These are phyloP conservation scores for Lasiosphaeriaceae sp. DNA, from an alignment of 495 filamentous ascomycete genomes.

Conservation along the genomic window DNA sequence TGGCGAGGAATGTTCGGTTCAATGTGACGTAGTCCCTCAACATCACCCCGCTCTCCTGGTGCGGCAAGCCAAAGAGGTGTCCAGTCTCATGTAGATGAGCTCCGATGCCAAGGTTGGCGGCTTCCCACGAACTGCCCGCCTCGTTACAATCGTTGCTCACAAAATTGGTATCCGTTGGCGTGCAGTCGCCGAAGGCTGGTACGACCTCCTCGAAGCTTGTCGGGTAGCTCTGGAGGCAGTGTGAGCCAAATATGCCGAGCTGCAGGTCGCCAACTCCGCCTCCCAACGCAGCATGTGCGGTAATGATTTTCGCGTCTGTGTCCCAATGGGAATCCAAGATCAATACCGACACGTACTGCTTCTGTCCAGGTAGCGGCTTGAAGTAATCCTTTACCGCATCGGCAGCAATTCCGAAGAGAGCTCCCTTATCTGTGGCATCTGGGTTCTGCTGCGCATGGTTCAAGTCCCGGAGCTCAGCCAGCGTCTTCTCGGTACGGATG, in stretches of 20 bases:
- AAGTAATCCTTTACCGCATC: conserved; percentile 76
- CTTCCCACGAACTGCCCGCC: conserved; percentile 84
- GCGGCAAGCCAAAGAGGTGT: conserved; percentile 82
- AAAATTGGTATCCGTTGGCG: conserved; percentile 73
- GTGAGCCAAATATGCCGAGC: conserved; percentile 85
- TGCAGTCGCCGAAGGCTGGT: conserved; percentile 82
- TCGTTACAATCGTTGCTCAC: conserved; percentile 83
- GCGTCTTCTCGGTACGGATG: conserved; percentile 74
- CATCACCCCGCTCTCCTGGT: conserved; percentile 86
- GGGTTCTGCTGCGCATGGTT: conserved; percentile 77
- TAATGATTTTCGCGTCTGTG: conserved; percentile 58
- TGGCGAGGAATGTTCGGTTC: conserved; percentile 74
- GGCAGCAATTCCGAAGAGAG: conserved; percentile 68
- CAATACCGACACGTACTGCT: conserved; percentile 78
- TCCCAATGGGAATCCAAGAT: conserved; percentile 89
- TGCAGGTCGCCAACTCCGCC: conserved; percentile 66
- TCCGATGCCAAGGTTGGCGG: conserved; percentile 86
- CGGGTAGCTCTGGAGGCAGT: conserved; percentile 83
- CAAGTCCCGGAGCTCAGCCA: conserved; percentile 75
- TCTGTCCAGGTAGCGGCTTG: conserved; percentile 66
- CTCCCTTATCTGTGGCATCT: conserved; percentile 60
- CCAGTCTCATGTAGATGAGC: conserved; percentile 87
- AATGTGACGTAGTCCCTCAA: conserved; percentile 76
- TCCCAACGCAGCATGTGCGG: conserved; percentile 74
- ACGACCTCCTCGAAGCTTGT: conserved; percentile 79